phyloP scores from a whole-genome alignment of 2,329 filamentous ascomycete genomes.

The Rutstroemia sydowiana region DNA sequence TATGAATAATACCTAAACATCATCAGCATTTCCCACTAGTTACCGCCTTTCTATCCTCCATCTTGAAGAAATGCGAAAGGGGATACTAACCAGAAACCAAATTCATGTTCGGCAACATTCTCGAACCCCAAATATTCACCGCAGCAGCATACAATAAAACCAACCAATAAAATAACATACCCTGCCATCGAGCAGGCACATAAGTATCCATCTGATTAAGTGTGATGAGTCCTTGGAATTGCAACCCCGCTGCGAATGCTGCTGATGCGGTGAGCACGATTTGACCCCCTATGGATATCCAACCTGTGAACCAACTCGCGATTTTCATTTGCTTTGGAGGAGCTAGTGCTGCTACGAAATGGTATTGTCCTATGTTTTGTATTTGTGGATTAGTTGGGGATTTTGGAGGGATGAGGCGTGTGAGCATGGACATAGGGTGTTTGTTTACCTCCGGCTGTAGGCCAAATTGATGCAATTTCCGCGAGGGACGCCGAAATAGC shows the following conservation, averaged over 20 bases:
- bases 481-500: slow-evolving; percentile 35
- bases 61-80: neutral
- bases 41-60: too few relatives aligned
- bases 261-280: slow-evolving; percentile 40
- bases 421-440: neutral
- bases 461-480: slow-evolving; percentile 37
- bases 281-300: slow-evolving; percentile 41
- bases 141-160: slow-evolving; percentile 32
- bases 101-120: slow-evolving; percentile 33
- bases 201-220: slow-evolving; percentile 36
- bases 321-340: slow-evolving; percentile 32
- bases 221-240: slow-evolving; percentile 37
- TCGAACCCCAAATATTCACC: slow-evolving; percentile 13
- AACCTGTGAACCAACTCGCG: slow-evolving; percentile 37
- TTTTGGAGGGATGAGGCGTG: neutral
- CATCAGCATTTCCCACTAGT: neutral
- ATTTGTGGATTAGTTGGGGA: neutral
- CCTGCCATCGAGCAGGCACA: slow-evolving; percentile 36
- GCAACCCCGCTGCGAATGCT: slow-evolving; percentile 39
- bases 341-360: slow-evolving; percentile 50
- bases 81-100: slow-evolving; percentile 27
- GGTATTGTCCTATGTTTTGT: slow-evolving; percentile 40
- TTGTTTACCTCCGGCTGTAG: slow-evolving; percentile 25
- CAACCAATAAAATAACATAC: slow-evolving; percentile 41
- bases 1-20: slow-evolving; percentile 15